Evolutionary conservation across 805 yeast species (phyloP), one percentile per base, ranked within the genome.

Genomic region (Ogataea pignaliae): DNA sequence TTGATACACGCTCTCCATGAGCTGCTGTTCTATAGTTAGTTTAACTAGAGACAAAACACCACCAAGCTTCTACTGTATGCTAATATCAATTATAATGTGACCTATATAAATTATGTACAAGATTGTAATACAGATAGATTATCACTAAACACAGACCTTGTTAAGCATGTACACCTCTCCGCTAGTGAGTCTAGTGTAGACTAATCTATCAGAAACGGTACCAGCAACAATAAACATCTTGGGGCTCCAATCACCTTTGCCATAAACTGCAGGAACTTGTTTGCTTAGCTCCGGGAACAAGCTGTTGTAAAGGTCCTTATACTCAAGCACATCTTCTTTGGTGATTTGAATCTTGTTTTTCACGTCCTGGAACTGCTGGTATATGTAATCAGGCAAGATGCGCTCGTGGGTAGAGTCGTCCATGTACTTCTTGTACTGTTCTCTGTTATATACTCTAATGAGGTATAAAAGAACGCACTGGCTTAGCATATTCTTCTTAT

Each of bases 391-490:
- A 1, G 88, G 85, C 14, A 77, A 61, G 34, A 58, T 61, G 7
- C 26, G 26, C 7, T 21, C 26, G 7, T 21, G 7, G 32, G 64
- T 60, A 16, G 57, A 57, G 32, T 68, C 73, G 2, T n/a, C 39
- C 26, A 21, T 21, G 4, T 21, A 7, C 3, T 52, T 61, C 10
- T 53, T 57, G 43, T 71, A 68, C 13, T 57, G 61, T 3, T 57
- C 52, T 37, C 65, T 67, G 56, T 81, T 83, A 44, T 70, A 65
- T 45, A 78, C 73, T 52, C 88, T 70, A 31, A 85, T 76, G 21
- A 85, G 65, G 78, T 83, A 85, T 34, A 85, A 60, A 16, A 82
- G 59, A 60, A 85, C 66, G 2, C 76, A 74, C 51, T 81, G 84
- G 44, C 81, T 82, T 45, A 79, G 64, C 37, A 79, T 69, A 35